phyloP scores from a whole-genome alignment of 2,329 filamentous ascomycete genomes.

The Penicillium digitatum region DNA sequence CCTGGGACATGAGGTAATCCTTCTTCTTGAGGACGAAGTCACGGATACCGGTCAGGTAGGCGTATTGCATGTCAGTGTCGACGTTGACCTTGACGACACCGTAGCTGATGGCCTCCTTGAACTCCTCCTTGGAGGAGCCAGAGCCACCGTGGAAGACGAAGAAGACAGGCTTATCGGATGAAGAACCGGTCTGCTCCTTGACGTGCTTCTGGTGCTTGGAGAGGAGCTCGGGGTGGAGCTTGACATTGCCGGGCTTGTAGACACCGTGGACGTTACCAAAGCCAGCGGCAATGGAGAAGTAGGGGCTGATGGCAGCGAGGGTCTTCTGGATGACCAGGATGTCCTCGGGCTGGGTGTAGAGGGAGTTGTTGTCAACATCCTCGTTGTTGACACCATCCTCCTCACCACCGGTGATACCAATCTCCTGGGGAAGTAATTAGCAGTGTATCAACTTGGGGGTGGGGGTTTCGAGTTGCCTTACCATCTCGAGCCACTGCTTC shows the following conservation, averaged over 20 bases:
- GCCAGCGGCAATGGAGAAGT: constrained; percentile 96
- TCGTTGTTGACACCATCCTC: constrained; percentile 99
- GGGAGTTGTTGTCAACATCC: constrained; percentile 89
- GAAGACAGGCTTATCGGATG: constrained; percentile 88
- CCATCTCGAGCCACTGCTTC: constrained; percentile 99
- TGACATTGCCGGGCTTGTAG: constrained; percentile 97
- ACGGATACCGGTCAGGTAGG: constrained; percentile 86
- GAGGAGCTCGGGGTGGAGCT: constrained; percentile 91
- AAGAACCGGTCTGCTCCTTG: constrained; percentile 68
- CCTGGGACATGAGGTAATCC: constrained; percentile 80
- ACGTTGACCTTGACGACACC: constrained; percentile 99
- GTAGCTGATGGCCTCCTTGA: constrained; percentile 78
- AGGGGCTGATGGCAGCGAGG: constrained; percentile 78
- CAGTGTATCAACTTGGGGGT: background rate
- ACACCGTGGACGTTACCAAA: constrained; percentile 99
- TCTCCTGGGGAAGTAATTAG: constrained; percentile 53
- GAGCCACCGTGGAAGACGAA: constrained; percentile 99
- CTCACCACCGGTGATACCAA: constrained; percentile 94
- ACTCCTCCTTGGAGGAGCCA: constrained; percentile 87
- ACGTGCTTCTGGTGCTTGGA: constrained; percentile 94
- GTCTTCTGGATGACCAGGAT: constrained; percentile 88
- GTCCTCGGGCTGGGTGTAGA: constrained; percentile 97
- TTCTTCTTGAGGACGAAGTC: constrained; percentile 94
- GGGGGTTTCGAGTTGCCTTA: constrained; percentile 36
- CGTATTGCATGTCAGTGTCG: constrained; percentile 95